Evolutionary conservation across 2,329 filamentous ascomycete genomes (phyloP), one percentile per base, ranked within the genome.

Genomic region (Neopestalotiopsis sp.): DNA sequence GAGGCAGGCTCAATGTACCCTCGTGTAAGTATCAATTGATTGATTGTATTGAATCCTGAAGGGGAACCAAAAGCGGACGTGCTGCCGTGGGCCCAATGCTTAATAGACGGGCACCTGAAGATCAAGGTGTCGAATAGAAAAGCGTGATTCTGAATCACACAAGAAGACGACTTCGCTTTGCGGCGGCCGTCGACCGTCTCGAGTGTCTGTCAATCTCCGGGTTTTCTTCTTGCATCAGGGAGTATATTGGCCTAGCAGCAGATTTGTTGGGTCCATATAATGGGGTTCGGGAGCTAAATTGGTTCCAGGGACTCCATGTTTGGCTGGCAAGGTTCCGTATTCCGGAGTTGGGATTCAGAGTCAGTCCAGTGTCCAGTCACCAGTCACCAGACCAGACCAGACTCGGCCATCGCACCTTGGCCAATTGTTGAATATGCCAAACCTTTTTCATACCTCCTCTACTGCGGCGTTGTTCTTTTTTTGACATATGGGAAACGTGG

Each of bases 221-320:
- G 61, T 49, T 49, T 64, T 64, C 61, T 30, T 64, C 61, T 64
- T 64, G 57, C 32, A 38, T 40, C 28, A 34, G 30, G 59, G n/a
- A 38, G 42, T 64, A 45, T 64, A 24, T 64, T n/a, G 61, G n/a
- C 28, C 61, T 64, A 64, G 17, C 14, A 62, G n/a, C 42, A 64
- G 59, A 62, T 64, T 64, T 64, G 61, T 64, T 64, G 61, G 61
- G 61, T 52, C 61, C 61, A 64, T 45, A 45, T 64, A 64, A 59
- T 49, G 61, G 61, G 61, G 61, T 64, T 52, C 61, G 61, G 61
- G 42, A 64, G 61, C 61, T 64, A 64, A 64, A 64, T 28, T 49
- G 38, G 61, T 64, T 14, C 42, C n/a, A 64, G 40, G n/a, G 20
- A 7, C n/a, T 45, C 45, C 61, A 49, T 52, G 38, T 64, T 32